Evolutionary conservation across 805 yeast species (phyloP), one percentile per base, ranked within the genome.

Genomic region (Sugiyamaella americana): DNA sequence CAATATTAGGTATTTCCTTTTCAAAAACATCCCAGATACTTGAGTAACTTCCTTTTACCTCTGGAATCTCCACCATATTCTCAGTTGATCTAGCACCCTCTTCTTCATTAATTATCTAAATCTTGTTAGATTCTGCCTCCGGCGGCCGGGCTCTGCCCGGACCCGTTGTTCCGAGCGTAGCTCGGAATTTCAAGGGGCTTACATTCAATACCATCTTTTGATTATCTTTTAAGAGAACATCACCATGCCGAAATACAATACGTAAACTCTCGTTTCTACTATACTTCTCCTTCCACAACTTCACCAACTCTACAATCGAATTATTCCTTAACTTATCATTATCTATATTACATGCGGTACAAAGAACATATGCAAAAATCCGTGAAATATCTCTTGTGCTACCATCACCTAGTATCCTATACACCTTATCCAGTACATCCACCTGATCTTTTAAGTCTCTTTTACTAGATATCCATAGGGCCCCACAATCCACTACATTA

Each of bases 321-420:
- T 8, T 16, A 40, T 23, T 3, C 29, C 42, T 11, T 8, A 11
- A 11, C 18, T 29, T 26, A n/a, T 40, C 44, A 8, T 41, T 41
- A 4, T 42, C 22, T 22, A 41, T 46, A 23, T 6, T 6, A 21
- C 46, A 17, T 5, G 16, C 26, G n/a, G 32, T 21, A 5, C 3
- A 6, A 8, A 41, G n/a, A 21, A 41, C 35, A 5, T 16, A 4
- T 6, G 46, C 49, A 42, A 46, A 46, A 13, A 42, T 10, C 10
- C 5, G 8, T 5, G 34, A 21, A 4, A 46, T 35, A 24, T 38
- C 47, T n/a, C 42, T 5, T 8, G 43, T 41, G 32, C 11, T 20
- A 3, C 23, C 48, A 5, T 11, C 5, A 42, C 39, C 23, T 26
- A 42, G 40, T 3, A 26, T 8, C 13, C 8, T 8, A 26, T 8